A percentile compares a stretch with the other conserved stretches of the same genome.
Evolutionary conservation across 495 filamentous ascomycete genomes (phyloP).

Genomic region (Trichoderma parareesei): DNA sequence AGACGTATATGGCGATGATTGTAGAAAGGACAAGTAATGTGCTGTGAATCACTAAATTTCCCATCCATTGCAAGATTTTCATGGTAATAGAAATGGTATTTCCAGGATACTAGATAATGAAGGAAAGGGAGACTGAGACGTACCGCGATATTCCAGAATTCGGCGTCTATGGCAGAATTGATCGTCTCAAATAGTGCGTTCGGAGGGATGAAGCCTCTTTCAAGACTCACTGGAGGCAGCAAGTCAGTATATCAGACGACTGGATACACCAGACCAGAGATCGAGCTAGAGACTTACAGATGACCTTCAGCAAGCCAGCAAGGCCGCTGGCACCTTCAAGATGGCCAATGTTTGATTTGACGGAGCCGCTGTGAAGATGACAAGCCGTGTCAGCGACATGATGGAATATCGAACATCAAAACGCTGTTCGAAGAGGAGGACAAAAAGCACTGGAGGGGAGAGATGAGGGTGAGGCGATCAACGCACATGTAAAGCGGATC

Average conservation of each 20-base stretch:
- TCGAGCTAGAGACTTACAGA: slow-evolving; percentile 12
- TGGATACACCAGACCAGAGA: too few relatives aligned
- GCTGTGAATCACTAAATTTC: too few relatives aligned
- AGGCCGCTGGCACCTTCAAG: slow-evolving; percentile 44
- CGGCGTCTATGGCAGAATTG: slow-evolving; percentile 34
- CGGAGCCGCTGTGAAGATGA: slow-evolving; percentile 27
- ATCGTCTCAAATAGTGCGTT: slow-evolving; percentile 37
- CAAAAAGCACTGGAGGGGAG: too few relatives aligned
- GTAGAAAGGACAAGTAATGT: too few relatives aligned
- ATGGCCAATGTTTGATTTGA: slow-evolving; percentile 52
- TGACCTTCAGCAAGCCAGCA: slow-evolving; percentile 44
- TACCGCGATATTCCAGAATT: slow-evolving; percentile 20
- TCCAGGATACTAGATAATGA: too few relatives aligned
- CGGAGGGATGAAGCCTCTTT: slow-evolving; percentile 37
- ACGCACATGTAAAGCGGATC: slow-evolving; percentile 36
- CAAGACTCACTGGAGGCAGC: slow-evolving; percentile 31
- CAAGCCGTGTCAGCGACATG: neutral
- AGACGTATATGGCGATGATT: too few relatives aligned
- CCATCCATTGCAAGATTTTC: too few relatives aligned
- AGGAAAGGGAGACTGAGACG: neutral
- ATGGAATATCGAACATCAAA: too few relatives aligned
- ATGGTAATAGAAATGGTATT: too few relatives aligned
- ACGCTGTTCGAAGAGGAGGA: too few relatives aligned
- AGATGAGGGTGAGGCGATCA: neutral
- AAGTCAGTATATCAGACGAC: neutral